These are phyloP conservation scores for Chalciporus chontae DNA, from an alignment of 768 basidiomycete species.

Conservation along the genomic window DNA sequence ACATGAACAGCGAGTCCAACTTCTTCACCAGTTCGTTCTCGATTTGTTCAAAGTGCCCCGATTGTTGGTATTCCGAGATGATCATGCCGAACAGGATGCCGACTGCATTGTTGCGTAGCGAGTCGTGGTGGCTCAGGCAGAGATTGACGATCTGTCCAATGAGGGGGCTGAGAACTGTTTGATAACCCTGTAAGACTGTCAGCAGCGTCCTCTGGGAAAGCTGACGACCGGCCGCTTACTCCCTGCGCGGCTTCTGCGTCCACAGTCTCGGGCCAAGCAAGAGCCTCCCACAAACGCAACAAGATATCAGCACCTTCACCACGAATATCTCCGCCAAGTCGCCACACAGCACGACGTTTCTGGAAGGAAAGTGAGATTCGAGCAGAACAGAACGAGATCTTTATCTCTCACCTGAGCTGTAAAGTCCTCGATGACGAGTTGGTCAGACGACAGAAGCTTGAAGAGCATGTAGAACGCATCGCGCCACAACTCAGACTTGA, in stretches of 20 bases:
- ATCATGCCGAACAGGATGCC: slow-evolving; percentile 96
- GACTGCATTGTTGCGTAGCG: slow-evolving; percentile 84
- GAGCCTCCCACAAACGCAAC: slow-evolving; percentile 77
- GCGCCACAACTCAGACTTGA: slow-evolving; percentile 77
- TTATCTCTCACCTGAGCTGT: slow-evolving; percentile 70
- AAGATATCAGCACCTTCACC: slow-evolving; percentile 86
- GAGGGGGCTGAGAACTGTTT: slow-evolving; percentile 74
- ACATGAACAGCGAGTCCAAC: slow-evolving; percentile 90
- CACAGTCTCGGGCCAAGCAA: slow-evolving; percentile 69
- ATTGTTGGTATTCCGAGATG: slow-evolving; percentile 83
- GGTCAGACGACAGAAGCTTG: slow-evolving; percentile 83
- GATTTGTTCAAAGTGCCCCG: slow-evolving; percentile 81
- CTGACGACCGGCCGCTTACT: slow-evolving; percentile 41
- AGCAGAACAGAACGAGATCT: not conserved
- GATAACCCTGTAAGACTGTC: slow-evolving; percentile 61
- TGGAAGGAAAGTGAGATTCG: slow-evolving; percentile 28
- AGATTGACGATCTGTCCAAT: slow-evolving; percentile 89
- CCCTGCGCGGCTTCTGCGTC: slow-evolving; percentile 55
- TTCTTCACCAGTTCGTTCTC: slow-evolving; percentile 91
- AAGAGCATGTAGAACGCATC: slow-evolving; percentile 80
- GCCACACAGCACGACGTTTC: slow-evolving; percentile 96
- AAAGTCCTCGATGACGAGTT: slow-evolving; percentile 91
- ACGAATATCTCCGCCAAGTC: slow-evolving; percentile 91
- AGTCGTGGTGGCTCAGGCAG: slow-evolving; percentile 93
- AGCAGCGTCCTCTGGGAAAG: not conserved